These are phyloP conservation scores for Neurospora africana DNA, from an alignment of 495 filamentous ascomycete species.

Conservation along the genomic window DNA sequence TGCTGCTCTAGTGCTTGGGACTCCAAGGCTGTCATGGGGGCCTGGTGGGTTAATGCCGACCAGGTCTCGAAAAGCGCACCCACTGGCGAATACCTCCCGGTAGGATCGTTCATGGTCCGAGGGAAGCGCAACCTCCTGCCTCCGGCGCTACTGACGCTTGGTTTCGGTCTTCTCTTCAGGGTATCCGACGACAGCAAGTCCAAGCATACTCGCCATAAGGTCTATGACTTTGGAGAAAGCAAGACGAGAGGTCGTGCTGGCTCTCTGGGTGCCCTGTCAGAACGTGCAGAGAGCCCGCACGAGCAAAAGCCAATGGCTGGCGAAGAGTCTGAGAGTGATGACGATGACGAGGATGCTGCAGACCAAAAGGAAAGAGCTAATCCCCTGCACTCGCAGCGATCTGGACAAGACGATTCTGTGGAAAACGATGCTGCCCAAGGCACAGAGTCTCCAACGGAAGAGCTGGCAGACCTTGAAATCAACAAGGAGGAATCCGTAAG, in stretches of 20 bases:
- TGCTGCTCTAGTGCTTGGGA: slow-evolving; percentile 87
- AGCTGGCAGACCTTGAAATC: slow-evolving; percentile 23
- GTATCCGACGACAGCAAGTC: slow-evolving; percentile 81
- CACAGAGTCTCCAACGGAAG: slow-evolving; percentile 13
- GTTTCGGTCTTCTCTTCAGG: slow-evolving; percentile 77
- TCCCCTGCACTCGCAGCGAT: slow-evolving; percentile 31
- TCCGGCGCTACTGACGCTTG: slow-evolving; percentile 76
- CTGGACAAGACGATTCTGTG: slow-evolving; percentile 18
- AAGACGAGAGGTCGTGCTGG: slow-evolving; percentile 1
- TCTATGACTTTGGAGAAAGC: slow-evolving; percentile 35
- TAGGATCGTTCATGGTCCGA: slow-evolving; percentile 62
- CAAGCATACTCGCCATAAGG: slow-evolving; percentile 64
- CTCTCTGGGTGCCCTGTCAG: neutral
- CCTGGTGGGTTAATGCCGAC: slow-evolving; percentile 83
- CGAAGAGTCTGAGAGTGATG: slow-evolving; percentile 25
- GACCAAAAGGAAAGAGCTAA: slow-evolving; percentile 27
- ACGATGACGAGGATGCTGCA: slow-evolving; percentile 24
- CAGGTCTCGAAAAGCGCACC: slow-evolving; percentile 78
- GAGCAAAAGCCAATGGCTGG: slow-evolving; percentile 9
- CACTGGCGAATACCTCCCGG: slow-evolving; percentile 66
- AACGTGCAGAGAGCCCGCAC: neutral
- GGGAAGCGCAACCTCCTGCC: slow-evolving; percentile 87
- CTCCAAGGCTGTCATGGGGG: slow-evolving; percentile 86
- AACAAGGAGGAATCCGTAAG: slow-evolving; percentile 8
- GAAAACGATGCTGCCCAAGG: slow-evolving; percentile 4